Evolutionary conservation across 2,329 filamentous ascomycete species (phyloP).

Genomic region (Cytospora piceae): DNA sequence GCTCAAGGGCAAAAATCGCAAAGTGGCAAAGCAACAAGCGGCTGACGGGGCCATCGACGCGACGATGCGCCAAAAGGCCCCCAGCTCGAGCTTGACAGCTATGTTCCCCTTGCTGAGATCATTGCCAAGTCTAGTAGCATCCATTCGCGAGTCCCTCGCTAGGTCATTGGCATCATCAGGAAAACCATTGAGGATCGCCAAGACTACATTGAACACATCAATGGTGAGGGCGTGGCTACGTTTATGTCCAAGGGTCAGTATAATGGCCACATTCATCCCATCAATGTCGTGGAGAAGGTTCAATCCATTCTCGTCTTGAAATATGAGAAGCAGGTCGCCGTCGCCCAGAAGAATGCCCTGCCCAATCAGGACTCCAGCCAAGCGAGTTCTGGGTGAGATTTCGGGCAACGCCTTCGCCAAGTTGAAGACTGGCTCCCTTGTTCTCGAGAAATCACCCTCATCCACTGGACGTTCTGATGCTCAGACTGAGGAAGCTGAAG

Average conservation of each 20-base stretch:
- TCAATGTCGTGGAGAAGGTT: conserved; percentile 5
- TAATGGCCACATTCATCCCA: conserved; percentile 12
- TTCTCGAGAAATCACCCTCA: not conserved
- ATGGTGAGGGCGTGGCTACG: not conserved
- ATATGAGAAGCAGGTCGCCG: not conserved
- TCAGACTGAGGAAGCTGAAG: not conserved
- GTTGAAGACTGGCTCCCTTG: conserved; percentile 4
- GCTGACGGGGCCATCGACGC: conserved; percentile 1
- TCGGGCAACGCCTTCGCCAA: conserved; percentile 16
- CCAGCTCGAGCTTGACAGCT: conserved; percentile 11
- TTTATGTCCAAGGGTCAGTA: conserved; percentile 11
- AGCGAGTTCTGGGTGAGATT: conserved; percentile 4
- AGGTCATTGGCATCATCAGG: conserved; percentile 5
- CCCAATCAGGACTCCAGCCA: conserved; percentile 4
- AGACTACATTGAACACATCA: conserved; percentile 16
- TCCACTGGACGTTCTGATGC: not conserved
- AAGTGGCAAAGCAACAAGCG: conserved; percentile 13
- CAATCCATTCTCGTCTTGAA: conserved; percentile 3
- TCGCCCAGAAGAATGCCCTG: not conserved
- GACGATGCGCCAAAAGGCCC: conserved; percentile 5
- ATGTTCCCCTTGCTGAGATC: conserved; percentile 7
- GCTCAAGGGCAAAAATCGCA: conserved; percentile 19
- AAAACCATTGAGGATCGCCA: conserved; percentile 14
- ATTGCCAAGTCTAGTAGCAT: conserved; percentile 13
- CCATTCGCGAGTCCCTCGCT: conserved; percentile 9